phyloP scores from a whole-genome alignment of 176 grass and related monocot species.

The maize (Zea mays) region Zm-B73-REFERENCE-NAM-5.0 NC_050096.1:302012001-302012500 shows the following conservation, averaged over 20 bases:
- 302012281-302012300: background rate
- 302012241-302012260: background rate
- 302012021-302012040: background rate
- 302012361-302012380: background rate
- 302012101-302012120: background rate
- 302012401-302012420: too few species aligned
- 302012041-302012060: background rate
- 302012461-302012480: too few species aligned
- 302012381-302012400: background rate
- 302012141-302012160: background rate
- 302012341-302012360: too few species aligned
- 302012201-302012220: background rate
- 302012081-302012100: too few species aligned
- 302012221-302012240: background rate
- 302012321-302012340: too few species aligned
- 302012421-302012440: too few species aligned
- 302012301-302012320: background rate
- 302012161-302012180: background rate
- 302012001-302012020: too few species aligned
- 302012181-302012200: background rate
- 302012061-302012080: background rate
- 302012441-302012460: too few species aligned
- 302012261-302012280: background rate
- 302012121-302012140: background rate
- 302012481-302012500: constrained; percentile 78